Conservation (phyloP, 108 stramenopile genomes). For the Cylindrotheca closterium region DNA sequence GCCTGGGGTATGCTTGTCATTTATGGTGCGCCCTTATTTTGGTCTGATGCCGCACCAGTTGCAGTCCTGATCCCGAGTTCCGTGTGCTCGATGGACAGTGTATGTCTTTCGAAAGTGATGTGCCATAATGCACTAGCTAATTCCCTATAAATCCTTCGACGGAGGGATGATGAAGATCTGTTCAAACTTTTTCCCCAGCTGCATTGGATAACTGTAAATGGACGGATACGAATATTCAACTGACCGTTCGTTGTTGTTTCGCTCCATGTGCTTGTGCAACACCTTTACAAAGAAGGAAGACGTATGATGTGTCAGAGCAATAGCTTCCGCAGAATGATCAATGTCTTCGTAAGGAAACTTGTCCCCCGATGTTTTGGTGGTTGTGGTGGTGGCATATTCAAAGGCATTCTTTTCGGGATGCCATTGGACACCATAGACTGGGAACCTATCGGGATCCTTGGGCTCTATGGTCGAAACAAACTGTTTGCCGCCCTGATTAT, state of each 20-base stretch:
- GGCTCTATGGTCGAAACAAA: constrained; percentile 81
- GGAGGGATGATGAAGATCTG: constrained; percentile 43
- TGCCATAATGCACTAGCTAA: too few relatives aligned
- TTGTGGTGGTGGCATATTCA: constrained; percentile 46
- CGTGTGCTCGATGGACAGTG: too few relatives aligned
- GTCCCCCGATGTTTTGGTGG: too few relatives aligned
- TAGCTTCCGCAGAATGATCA: constrained; percentile 58
- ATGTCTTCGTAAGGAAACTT: constrained; percentile 70
- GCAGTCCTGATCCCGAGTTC: too few relatives aligned
- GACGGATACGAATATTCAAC: too few relatives aligned
- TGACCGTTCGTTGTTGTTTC: constrained; percentile 18
- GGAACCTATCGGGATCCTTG: constrained; percentile 16
- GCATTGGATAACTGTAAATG: constrained; percentile 34
- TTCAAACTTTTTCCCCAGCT: constrained; percentile 33
- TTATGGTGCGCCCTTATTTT: too few relatives aligned
- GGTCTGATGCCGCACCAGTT: too few relatives aligned
- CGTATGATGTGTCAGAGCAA: constrained; percentile 35
- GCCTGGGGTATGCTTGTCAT: too few relatives aligned
- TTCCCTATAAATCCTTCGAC: too few relatives aligned
- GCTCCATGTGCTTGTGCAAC: constrained; percentile 5
- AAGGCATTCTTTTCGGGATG: constrained; percentile 90
- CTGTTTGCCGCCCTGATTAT: constrained; percentile 42
- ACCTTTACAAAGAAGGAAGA: constrained; percentile 48
- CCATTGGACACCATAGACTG: constrained; percentile 61
- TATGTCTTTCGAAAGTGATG: too few relatives aligned